Base-by-base conservation (phyloP, 176 grass and related monocot genomes). In the Paspalum notatum region DNA sequence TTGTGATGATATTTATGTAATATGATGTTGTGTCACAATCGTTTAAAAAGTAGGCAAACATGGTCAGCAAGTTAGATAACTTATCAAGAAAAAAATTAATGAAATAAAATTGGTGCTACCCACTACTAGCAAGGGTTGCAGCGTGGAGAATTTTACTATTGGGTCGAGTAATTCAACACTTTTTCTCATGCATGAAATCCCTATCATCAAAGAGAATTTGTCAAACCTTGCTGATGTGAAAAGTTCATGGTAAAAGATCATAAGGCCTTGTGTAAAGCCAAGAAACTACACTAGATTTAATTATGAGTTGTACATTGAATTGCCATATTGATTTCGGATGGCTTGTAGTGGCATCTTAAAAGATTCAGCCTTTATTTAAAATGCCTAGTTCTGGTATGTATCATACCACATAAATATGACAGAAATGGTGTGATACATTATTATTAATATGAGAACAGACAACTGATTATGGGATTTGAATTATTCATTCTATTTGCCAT, bases 211-310 rank as follows among this genome's bases (percentile, higher is more conserved):
- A 48, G 47, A 8, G 44, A 69, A 24, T 27, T 26, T 8, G 5
- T 45, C 21, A 49, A 70, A 70, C 43, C 44, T 26, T 70, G 44
- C 5, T 8, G 12, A 70, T 70, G 44, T 26, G 13, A 0, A 1
- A 69, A 69, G 43, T 47, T 22, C 66, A 46, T 12, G 41, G 41
- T 68, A 68, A 21, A 68, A 67, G 40, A 67, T 44, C 18, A 67
- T 21, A 44, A 43, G 56, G 10, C 4, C 7, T 21, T 37, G 1
- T n/a, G 10, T 42, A 66, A 66, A 45, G 65, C 40, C 18, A 45
- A 12, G 12, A 22, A 68, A 45, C 65, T 69, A 47, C 12, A 25
- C 66, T 69, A 47, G 66, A 47, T 69, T 69, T 25, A 47, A 69
- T n/a, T 47, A 46, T 68, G 66, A 11, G 3, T 25, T 32, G 24